Percentiles rank a stretch among this genome's conserved stretches.
Conservation (phyloP, 2,329 filamentous ascomycete genomes). For the Eutypella sp. region DNA sequence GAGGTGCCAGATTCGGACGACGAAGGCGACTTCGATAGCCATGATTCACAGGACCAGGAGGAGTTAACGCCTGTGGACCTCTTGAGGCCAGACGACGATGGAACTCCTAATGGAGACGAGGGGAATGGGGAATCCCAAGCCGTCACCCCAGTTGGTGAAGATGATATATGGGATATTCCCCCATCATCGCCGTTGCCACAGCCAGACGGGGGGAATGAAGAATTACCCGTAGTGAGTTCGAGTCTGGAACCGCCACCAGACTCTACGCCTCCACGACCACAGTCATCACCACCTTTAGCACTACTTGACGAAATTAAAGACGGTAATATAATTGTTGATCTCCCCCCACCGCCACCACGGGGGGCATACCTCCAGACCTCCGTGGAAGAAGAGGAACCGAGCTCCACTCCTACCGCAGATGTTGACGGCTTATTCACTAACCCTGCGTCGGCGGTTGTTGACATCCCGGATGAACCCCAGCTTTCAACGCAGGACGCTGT, state of each 20-base stretch:
- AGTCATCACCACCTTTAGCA: neutral
- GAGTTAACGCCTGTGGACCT: neutral
- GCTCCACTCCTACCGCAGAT: conserved; percentile 3
- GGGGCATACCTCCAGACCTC: neutral
- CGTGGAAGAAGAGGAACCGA: conserved; percentile 2
- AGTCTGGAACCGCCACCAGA: neutral
- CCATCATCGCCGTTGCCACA: conserved; percentile 22
- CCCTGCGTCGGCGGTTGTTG: conserved; percentile 9
- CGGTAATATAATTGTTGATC: neutral
- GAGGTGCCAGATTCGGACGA: conserved; percentile 41
- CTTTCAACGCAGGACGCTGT: conserved; percentile 4
- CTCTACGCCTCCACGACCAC: neutral
- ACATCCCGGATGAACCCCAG: conserved; percentile 8
- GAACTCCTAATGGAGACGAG: conserved; percentile 1
- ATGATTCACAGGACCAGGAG: conserved; percentile 22
- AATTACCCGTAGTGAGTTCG: conserved; percentile 10
- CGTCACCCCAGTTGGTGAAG: neutral
- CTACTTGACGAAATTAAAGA: neutral
- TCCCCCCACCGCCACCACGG: neutral
- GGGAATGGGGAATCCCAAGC: conserved; percentile 1
- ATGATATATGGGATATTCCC: conserved; percentile 27
- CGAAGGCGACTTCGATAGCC: conserved; percentile 32
- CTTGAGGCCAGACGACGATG: neutral
- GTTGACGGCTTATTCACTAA: conserved; percentile 2
- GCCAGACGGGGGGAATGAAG: conserved; percentile 15